Base-by-base conservation (phyloP, 192 early-diverging fungal species). In the Coemansia sp. region DNA sequence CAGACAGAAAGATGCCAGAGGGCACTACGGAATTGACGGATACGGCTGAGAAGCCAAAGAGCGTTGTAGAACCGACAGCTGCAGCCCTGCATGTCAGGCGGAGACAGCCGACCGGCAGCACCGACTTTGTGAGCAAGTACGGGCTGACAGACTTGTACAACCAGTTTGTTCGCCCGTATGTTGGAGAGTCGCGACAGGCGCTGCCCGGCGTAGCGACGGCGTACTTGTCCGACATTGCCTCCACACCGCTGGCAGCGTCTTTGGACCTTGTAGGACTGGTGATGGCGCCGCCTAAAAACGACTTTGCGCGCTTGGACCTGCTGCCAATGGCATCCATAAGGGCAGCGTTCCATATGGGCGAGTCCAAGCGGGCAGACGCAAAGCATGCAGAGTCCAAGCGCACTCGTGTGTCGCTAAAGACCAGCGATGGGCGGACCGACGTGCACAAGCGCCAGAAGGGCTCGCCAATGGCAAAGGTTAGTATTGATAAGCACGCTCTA, bases 231-330 rank as follows among this genome's bases (percentile, higher is more conserved):
- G 68, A 68, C 22, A 64, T 80, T 8, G 17, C 37, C 23, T 14
- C 17, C 0, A 29, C 21, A 4, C 51, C 37, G 10, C 7, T 25
- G 19, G 25, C n/a, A 9, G 35, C 37, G 35, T 26, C 64, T 19
- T 3, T 71, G 59, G 73, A 77, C 31, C 27, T 77, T 60, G 45
- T 69, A 12, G 68, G 53, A 12, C 61, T 80, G 67, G 71, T 73
- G 57, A 56, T 74, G 77, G 70, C 63, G 1, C 77, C 77, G 53
- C 67, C 77, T 49, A 74, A 74, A 62, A 80, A 64, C 62, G 67
- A 80, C 67, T 57, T 74, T 63, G 68, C 67, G 48, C 61, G 54
- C 4, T 53, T 80, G 57, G 77, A 80, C 8, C 19, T 64, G 57
- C 43, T 80, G 41, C 71, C 77, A 4, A 52, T 64, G 67, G 68